Evolutionary conservation across 176 grass and related monocot genomes (phyloP).

Genomic region (Rhynchospora pubera): DNA sequence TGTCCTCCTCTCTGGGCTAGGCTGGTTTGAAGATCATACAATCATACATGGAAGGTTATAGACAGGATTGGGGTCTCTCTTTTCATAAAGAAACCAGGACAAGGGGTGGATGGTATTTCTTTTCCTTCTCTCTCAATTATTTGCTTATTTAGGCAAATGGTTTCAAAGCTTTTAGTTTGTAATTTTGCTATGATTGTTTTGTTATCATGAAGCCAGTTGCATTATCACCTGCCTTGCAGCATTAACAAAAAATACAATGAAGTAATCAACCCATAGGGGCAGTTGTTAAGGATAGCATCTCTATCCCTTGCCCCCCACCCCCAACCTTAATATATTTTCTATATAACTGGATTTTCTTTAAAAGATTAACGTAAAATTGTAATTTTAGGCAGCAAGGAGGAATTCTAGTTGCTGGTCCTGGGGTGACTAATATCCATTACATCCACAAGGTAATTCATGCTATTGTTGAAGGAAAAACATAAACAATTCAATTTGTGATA

Average conservation of each 20-base stretch:
- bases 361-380: background rate
- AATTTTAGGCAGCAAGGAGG: conserved; percentile 84
- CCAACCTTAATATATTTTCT: too few relatives aligned
- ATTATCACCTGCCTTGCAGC: background rate
- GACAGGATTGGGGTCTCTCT: conserved; percentile 86
- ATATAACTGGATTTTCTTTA: background rate
- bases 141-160: background rate
- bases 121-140: background rate
- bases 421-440: conserved; percentile 52
- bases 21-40: conserved; percentile 84
- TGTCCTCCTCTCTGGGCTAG: conserved; percentile 28
- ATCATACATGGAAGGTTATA: conserved; percentile 80
- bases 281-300: too few relatives aligned
- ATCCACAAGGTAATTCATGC: conserved; percentile 66
- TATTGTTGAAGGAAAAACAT: background rate
- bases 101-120: conserved; percentile 81
- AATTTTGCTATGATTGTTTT: background rate
- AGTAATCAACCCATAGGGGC: background rate
- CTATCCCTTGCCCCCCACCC: too few relatives aligned
- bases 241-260: background rate
- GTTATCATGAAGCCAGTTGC: background rate
- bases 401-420: conserved; percentile 66
- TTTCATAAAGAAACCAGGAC: conserved; percentile 67
- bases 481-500: background rate
- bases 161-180: background rate